phyloP scores from a whole-genome alignment of 306 rosid species.

The Vachellia pachyceras region DNA sequence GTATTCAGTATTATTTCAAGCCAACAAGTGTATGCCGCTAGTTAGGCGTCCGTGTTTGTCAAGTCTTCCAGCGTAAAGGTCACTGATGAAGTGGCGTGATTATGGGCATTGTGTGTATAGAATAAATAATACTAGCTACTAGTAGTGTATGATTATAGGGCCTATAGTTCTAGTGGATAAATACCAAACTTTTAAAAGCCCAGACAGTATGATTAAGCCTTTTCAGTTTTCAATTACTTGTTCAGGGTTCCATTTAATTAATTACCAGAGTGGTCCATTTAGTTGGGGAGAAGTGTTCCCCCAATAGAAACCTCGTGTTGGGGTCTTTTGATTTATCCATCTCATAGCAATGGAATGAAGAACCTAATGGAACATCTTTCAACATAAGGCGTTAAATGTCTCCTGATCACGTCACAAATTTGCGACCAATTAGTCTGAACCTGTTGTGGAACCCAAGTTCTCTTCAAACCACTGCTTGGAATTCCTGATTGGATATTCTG shows the following conservation, averaged over 20 bases:
- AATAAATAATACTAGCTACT: neutral
- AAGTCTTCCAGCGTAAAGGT: no score
- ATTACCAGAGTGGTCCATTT: conserved; percentile 28
- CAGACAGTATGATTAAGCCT: conserved; percentile 41
- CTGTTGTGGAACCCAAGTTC: neutral
- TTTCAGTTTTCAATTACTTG: conserved; percentile 39
- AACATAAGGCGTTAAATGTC: conserved; percentile 15
- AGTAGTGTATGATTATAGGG: neutral
- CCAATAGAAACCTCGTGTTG: conserved; percentile 61
- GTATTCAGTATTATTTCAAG: no score
- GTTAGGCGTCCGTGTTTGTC: no score
- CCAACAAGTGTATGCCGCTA: no score
- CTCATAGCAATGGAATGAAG: neutral
- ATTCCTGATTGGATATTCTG: no score
- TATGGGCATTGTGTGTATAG: neutral
- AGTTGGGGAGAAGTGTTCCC: conserved; percentile 55
- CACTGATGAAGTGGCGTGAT: no score
- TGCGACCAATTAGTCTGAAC: conserved; percentile 6
- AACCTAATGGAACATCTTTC: neutral
- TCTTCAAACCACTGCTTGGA: neutral
- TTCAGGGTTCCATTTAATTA: conserved; percentile 22
- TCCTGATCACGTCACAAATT: neutral
- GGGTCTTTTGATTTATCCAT: neutral
- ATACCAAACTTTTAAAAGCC: conserved; percentile 24
- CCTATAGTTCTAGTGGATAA: neutral